These are phyloP conservation scores for Kwoniella sp. DNA, from an alignment of 768 basidiomycete genomes.

Conservation along the genomic window DNA sequence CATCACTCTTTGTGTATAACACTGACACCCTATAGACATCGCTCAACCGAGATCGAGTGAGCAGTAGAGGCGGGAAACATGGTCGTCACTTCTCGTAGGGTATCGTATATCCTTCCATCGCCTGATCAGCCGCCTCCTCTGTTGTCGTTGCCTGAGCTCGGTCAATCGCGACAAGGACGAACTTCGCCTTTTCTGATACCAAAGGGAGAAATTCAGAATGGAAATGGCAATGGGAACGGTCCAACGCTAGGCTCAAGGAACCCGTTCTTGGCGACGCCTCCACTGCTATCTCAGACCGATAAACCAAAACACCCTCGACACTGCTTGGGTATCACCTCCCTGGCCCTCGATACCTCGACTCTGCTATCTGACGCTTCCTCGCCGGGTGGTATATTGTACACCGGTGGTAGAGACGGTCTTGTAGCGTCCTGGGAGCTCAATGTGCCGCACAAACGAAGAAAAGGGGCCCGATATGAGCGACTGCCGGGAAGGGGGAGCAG, in stretches of 20 bases:
- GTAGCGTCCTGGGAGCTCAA: slow-evolving; percentile 85
- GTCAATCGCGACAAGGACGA: slow-evolving; percentile 67
- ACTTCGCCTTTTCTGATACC: slow-evolving; percentile 69
- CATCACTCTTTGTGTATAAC: slow-evolving; percentile 1
- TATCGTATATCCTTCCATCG: slow-evolving; percentile 85
- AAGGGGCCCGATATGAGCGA: slow-evolving; percentile 42
- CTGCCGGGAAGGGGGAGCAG: slow-evolving; percentile 46
- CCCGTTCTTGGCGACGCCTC: slow-evolving; percentile 41
- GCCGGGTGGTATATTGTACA: slow-evolving; percentile 86
- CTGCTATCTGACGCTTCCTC: slow-evolving; percentile 65
- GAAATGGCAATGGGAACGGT: slow-evolving; percentile 3
- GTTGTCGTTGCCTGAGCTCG: slow-evolving; percentile 72
- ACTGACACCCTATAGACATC: background rate
- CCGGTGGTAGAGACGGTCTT: slow-evolving; percentile 84
- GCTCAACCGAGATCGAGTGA: too few relatives aligned
- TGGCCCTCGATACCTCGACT: slow-evolving; percentile 86
- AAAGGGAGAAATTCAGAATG: slow-evolving; percentile 23
- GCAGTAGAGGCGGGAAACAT: slow-evolving; percentile 8
- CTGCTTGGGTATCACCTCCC: slow-evolving; percentile 78
- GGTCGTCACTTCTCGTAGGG: slow-evolving; percentile 59
- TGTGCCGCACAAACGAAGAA: slow-evolving; percentile 65
- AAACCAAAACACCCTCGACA: slow-evolving; percentile 68
- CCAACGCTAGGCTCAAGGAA: slow-evolving; percentile 34
- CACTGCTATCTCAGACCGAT: slow-evolving; percentile 11
- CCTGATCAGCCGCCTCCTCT: slow-evolving; percentile 67